These are phyloP conservation scores for Colletotrichum lentis DNA, from an alignment of 2,329 filamentous ascomycete species.

Conservation along the genomic window DNA sequence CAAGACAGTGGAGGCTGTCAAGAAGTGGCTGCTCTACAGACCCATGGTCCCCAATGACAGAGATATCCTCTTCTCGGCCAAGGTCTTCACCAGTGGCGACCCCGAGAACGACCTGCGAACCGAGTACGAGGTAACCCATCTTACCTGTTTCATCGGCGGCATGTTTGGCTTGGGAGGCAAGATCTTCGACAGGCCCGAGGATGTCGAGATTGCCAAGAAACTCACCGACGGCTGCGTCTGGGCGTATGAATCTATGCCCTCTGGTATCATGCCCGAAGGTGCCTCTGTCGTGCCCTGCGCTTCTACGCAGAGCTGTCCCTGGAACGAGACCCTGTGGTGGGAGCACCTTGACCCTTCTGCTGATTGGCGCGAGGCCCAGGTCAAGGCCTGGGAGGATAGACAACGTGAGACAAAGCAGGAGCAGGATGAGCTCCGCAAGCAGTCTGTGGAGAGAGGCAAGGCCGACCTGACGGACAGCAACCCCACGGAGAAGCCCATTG, in stretches of 20 bases:
- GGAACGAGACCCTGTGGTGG: slow-evolving; percentile 61
- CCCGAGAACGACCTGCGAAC: slow-evolving; percentile 51
- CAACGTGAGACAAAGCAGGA: slow-evolving; percentile 48
- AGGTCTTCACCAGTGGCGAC: slow-evolving; percentile 58
- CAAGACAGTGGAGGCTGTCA: slow-evolving; percentile 71
- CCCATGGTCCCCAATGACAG: slow-evolving; percentile 74
- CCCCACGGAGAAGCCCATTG: background rate
- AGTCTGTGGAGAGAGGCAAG: slow-evolving; percentile 16
- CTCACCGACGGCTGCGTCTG: slow-evolving; percentile 75
- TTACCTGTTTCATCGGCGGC: slow-evolving; percentile 74
- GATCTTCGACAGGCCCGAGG: slow-evolving; percentile 65
- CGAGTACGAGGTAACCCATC: slow-evolving; percentile 69
- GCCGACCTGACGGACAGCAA: background rate
- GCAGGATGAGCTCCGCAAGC: slow-evolving; percentile 41
- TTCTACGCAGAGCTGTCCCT: slow-evolving; percentile 57
- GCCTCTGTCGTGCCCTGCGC: slow-evolving; percentile 60
- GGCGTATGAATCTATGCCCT: slow-evolving; percentile 68
- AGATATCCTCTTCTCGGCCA: slow-evolving; percentile 78
- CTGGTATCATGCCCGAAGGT: slow-evolving; percentile 72
- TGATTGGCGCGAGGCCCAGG: slow-evolving; percentile 53
- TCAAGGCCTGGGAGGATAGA: slow-evolving; percentile 56
- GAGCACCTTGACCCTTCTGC: slow-evolving; percentile 57
- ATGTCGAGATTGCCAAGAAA: slow-evolving; percentile 69
- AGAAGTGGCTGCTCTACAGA: slow-evolving; percentile 77
- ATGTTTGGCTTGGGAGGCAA: slow-evolving; percentile 74